phyloP scores from a whole-genome alignment of 768 basidiomycete species.

The Inosperma sp. region DNA sequence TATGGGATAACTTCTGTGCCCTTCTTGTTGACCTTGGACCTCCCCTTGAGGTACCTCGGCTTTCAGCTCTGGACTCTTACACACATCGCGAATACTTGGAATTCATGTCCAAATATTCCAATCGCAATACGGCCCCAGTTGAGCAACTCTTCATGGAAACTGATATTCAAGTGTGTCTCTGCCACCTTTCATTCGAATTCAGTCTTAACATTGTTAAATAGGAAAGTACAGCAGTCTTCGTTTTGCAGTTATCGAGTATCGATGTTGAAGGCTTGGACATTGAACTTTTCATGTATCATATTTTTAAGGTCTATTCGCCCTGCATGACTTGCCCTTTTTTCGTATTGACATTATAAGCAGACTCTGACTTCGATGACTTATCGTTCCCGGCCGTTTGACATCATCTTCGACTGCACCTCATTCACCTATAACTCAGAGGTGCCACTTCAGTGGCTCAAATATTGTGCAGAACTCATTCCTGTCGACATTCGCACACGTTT shows the following conservation, averaged over 20 bases:
- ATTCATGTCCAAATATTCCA: conserved; percentile 59
- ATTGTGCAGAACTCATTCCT: conserved; percentile 71
- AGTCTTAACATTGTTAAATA: conserved; percentile 13
- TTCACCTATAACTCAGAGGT: conserved; percentile 74
- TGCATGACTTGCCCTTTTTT: not conserved
- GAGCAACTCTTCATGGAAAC: conserved; percentile 63
- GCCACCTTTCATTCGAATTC: not conserved
- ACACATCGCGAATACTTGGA: conserved; percentile 65
- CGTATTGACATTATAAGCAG: conserved; percentile 28
- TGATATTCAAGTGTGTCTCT: conserved; percentile 39
- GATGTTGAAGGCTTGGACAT: conserved; percentile 79
- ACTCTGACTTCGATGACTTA: conserved; percentile 47
- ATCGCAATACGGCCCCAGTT: conserved; percentile 58
- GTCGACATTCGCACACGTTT: conserved; percentile 63
- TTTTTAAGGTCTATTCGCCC: conserved; percentile 55
- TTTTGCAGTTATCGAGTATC: conserved; percentile 61
- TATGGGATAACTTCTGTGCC: conserved; percentile 79
- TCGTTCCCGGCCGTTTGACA: conserved; percentile 51
- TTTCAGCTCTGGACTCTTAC: conserved; percentile 43
- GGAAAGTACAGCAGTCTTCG: conserved; percentile 53
- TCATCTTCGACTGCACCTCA: conserved; percentile 78
- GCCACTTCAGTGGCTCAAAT: conserved; percentile 78
- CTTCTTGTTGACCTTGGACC: conserved; percentile 75
- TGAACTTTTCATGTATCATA: conserved; percentile 71
- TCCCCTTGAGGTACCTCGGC: conserved; percentile 59